These are phyloP conservation scores for Penstemon barbatus DNA, from an alignment of 257 asterid species.

Conservation along the genomic window DNA sequence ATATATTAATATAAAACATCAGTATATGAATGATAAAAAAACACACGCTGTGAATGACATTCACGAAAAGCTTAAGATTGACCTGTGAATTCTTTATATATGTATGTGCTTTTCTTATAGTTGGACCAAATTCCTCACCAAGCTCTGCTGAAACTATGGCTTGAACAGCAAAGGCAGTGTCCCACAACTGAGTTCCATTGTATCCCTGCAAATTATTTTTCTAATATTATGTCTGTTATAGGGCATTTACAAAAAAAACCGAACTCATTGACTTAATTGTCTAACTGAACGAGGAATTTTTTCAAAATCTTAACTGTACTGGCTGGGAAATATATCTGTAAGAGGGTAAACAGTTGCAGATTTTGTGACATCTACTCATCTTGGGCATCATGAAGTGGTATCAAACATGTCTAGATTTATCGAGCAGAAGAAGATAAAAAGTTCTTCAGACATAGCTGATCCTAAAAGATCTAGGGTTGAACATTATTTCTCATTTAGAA, in stretches of 20 bases:
- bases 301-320: slow-evolving; percentile 1
- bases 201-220: slow-evolving; percentile 63
- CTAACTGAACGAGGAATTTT: slow-evolving; percentile 15
- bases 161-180: slow-evolving; percentile 86
- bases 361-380: background rate
- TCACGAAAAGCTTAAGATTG: slow-evolving; percentile 23
- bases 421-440: background rate
- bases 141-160: slow-evolving; percentile 75
- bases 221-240: slow-evolving; percentile 2
- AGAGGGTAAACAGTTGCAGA: background rate
- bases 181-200: slow-evolving; percentile 98
- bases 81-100: slow-evolving; percentile 81
- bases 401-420: background rate
- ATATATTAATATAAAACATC: slow-evolving; percentile 23
- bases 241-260: background rate
- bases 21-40: slow-evolving; percentile 2
- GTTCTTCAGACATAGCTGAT: slow-evolving; percentile 1
- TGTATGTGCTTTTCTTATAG: slow-evolving; percentile 70
- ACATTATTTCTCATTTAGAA: slow-evolving; percentile 3
- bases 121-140: slow-evolving; percentile 68
- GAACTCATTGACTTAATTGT: slow-evolving; percentile 11
- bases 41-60: background rate
- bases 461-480: background rate
- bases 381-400: background rate
- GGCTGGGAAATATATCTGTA: slow-evolving; percentile 11